Evolutionary conservation across 257 asterid species (phyloP).

Genomic region (Gardenia jasminoides): DNA sequence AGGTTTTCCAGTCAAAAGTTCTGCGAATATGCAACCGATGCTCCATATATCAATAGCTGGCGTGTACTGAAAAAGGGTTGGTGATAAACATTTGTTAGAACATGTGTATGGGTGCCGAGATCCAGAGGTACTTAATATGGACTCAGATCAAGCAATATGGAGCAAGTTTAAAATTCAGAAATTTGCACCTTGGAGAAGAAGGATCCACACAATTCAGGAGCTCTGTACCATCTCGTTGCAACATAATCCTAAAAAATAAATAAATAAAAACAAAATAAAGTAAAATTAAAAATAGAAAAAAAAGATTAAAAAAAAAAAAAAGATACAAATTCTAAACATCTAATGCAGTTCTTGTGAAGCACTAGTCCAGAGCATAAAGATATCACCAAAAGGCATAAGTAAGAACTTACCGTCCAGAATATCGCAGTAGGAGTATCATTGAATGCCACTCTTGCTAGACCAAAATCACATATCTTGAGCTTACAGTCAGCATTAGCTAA

Average conservation of each 20-base stretch:
- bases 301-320: background rate
- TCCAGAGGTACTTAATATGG: background rate
- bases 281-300: too few species aligned
- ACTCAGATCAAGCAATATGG: background rate
- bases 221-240: slow-evolving; percentile 97
- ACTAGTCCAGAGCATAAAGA: background rate
- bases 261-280: background rate
- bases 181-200: slow-evolving; percentile 89
- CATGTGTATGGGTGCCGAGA: background rate
- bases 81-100: slow-evolving; percentile 19
- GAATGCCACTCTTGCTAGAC: slow-evolving; percentile 91
- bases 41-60: slow-evolving; percentile 99
- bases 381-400: background rate
- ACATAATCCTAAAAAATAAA: slow-evolving; percentile 69
- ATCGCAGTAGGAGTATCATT: slow-evolving; percentile 90
- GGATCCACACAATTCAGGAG: slow-evolving; percentile 96
- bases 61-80: slow-evolving; percentile 59
- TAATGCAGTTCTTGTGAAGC: background rate
- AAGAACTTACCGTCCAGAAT: slow-evolving; percentile 80
- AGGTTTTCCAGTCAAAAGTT: slow-evolving; percentile 88
- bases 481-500: slow-evolving; percentile 93
- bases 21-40: slow-evolving; percentile 94
- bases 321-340: background rate
- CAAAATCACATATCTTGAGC: slow-evolving; percentile 84
- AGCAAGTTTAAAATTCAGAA: background rate